phyloP scores from a whole-genome alignment of 192 early-diverging fungal species.

The Coemansia javaensis region DNA sequence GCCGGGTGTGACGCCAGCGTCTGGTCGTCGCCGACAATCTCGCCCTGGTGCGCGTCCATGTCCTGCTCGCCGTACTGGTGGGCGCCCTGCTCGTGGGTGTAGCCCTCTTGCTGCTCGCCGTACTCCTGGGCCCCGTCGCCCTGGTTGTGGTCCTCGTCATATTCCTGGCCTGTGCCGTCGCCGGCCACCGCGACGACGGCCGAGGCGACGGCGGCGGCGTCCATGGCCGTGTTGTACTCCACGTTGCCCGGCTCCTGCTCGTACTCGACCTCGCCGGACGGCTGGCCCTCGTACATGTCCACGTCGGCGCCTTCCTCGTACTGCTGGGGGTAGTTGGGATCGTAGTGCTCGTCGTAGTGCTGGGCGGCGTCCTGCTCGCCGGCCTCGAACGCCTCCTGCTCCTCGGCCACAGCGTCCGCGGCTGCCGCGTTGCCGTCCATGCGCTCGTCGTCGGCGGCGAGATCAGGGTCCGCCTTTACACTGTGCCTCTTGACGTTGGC shows the following conservation, averaged over 20 bases:
- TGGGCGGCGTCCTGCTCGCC: slow-evolving; percentile 13
- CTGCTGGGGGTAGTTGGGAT: slow-evolving; percentile 21
- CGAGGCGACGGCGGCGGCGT: slow-evolving; percentile 23
- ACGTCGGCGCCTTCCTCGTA: slow-evolving; percentile 30
- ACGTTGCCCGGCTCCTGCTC: slow-evolving; percentile 20
- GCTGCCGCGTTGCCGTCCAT: slow-evolving; percentile 16
- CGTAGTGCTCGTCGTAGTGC: slow-evolving; percentile 40
- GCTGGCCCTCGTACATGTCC: slow-evolving; percentile 27
- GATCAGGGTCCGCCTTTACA: not conserved
- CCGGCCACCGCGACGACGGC: slow-evolving; percentile 10
- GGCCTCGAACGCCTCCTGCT: not conserved
- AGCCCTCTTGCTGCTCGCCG: slow-evolving; percentile 22
- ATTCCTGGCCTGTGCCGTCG: slow-evolving; percentile 3
- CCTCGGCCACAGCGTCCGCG: not conserved
- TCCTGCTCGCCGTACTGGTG: slow-evolving; percentile 28
- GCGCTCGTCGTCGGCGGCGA: slow-evolving; percentile 15
- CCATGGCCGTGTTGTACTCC: slow-evolving; percentile 19
- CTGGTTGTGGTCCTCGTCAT: slow-evolving; percentile 8
- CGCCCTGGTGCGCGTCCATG: slow-evolving; percentile 8
- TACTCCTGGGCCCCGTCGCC: slow-evolving; percentile 26
- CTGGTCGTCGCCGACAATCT: slow-evolving; percentile 40
- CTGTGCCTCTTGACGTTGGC: slow-evolving; percentile 5
- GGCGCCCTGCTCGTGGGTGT: slow-evolving; percentile 20
- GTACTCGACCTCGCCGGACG: slow-evolving; percentile 24
- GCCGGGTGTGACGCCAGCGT: slow-evolving; percentile 44